These are phyloP conservation scores for Ophiostoma sp. DNA, from an alignment of 2,329 filamentous ascomycete species.

Conservation along the genomic window DNA sequence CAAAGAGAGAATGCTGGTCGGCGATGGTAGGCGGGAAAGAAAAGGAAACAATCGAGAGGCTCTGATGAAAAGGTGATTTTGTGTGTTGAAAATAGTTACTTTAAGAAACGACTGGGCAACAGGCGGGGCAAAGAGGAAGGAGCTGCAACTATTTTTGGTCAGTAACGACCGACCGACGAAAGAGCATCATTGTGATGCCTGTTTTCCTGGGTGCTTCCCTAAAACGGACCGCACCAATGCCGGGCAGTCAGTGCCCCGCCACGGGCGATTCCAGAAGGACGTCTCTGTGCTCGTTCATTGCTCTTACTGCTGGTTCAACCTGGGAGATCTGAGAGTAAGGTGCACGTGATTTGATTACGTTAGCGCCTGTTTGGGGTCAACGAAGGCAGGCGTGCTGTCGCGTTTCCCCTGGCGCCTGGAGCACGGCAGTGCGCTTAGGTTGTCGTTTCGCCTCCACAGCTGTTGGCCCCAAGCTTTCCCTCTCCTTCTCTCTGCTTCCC, in stretches of 20 bases:
- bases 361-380: not conserved
- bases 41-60: not conserved
- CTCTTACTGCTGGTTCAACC: too few relatives aligned
- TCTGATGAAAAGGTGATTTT: not conserved
- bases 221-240: not conserved
- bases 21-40: not conserved
- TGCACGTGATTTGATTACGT: slow-evolving; percentile 21
- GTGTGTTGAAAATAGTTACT: not conserved
- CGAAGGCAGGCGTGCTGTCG: slow-evolving; percentile 40
- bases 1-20: not conserved
- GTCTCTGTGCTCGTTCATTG: not conserved
- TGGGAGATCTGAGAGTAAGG: not conserved
- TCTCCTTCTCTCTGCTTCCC: slow-evolving; percentile 17
- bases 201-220: not conserved
- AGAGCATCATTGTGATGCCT: not conserved
- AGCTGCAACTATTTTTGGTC: not conserved
- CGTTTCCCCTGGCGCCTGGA: slow-evolving; percentile 49
- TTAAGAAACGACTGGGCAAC: not conserved
- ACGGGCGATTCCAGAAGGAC: not conserved
- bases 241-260: not conserved
- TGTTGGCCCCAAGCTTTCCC: slow-evolving; percentile 19
- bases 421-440: not conserved
- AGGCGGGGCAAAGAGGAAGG: not conserved
- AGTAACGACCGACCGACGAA: not conserved
- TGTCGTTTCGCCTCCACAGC: slow-evolving; percentile 19